These are phyloP conservation scores for Neofusicoccum laricinum DNA, from an alignment of 2,329 filamentous ascomycete genomes.

Conservation along the genomic window DNA sequence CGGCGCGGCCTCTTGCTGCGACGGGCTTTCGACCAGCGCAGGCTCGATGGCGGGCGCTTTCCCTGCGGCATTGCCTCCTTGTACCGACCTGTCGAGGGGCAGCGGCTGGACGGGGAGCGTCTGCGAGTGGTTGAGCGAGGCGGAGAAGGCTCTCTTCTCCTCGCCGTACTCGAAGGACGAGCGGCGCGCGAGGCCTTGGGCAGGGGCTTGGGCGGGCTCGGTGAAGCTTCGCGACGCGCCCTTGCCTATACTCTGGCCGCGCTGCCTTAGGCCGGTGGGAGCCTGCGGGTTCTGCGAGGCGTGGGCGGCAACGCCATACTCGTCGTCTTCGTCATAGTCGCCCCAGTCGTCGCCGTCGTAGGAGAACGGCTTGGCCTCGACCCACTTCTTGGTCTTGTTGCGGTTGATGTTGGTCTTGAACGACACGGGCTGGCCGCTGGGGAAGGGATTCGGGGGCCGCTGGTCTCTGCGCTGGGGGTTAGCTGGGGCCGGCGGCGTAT, in stretches of 20 bases:
- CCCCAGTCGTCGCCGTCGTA: conserved; percentile 97
- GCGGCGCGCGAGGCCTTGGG: conserved; percentile 28
- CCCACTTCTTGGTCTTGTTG: conserved; percentile 91
- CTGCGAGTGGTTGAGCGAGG: conserved; percentile 22
- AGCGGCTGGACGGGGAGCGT: not conserved
- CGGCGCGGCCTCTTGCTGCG: conserved; percentile 15
- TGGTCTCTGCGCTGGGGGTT: conserved; percentile 25
- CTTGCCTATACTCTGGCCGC: conserved; percentile 28
- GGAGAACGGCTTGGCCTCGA: conserved; percentile 78
- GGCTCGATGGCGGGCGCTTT: not conserved
- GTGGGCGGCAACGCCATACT: conserved; percentile 51
- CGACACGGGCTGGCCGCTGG: conserved; percentile 46
- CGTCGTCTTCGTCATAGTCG: conserved; percentile 57
- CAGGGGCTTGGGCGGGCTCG: conserved; percentile 33
- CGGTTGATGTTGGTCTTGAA: conserved; percentile 88
- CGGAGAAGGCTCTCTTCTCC: conserved; percentile 51
- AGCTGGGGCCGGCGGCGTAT: not conserved
- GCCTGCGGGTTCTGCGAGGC: conserved; percentile 40
- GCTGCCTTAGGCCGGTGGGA: conserved; percentile 44
- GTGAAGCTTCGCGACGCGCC: conserved; percentile 38
- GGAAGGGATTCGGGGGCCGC: conserved; percentile 23
- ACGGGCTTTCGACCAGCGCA: conserved; percentile 1
- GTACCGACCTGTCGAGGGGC: conserved; percentile 1
- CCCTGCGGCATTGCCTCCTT: not conserved
- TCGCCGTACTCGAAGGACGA: conserved; percentile 57